A percentile compares a stretch with the other conserved stretches of the same genome.
These are phyloP conservation scores for Diaporthe longicolla DNA, from an alignment of 2,329 filamentous ascomycete species.

Conservation along the genomic window DNA sequence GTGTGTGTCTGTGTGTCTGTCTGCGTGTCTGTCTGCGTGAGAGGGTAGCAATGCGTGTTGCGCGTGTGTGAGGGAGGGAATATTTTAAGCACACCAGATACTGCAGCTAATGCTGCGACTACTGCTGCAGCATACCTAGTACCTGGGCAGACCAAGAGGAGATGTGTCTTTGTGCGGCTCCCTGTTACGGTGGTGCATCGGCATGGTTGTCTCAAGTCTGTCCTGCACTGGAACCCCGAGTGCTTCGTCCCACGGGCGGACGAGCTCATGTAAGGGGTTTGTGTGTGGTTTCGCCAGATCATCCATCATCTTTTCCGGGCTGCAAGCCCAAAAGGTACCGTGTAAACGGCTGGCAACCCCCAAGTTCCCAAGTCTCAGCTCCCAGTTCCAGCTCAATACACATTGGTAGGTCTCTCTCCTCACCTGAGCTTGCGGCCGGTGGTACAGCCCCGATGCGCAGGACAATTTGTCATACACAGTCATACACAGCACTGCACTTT, in stretches of 20 bases:
- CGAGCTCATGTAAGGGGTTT: constrained; percentile 27
- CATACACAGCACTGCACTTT: constrained; percentile 14
- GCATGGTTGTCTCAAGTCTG: constrained; percentile 34
- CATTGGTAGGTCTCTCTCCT: neutral
- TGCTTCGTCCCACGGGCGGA: constrained; percentile 19
- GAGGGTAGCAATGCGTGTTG: constrained; percentile 16
- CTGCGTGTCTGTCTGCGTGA: constrained; percentile 16
- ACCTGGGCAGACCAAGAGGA: neutral
- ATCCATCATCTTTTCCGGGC: constrained; percentile 12
- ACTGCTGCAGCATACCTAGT: neutral
- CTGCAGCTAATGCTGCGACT: neutral
- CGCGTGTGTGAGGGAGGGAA: neutral
- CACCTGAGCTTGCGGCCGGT: neutral
- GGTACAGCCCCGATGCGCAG: constrained; percentile 17
- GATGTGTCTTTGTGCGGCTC: constrained; percentile 5
- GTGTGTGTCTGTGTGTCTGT: neutral
- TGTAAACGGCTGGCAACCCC: constrained; percentile 14
- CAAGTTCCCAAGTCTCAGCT: constrained; percentile 16
- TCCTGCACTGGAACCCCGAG: constrained; percentile 34
- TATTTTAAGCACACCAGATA: constrained; percentile 8
- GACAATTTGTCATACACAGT: constrained; percentile 32
- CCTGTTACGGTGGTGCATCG: constrained; percentile 29
- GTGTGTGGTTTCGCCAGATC: constrained; percentile 18
- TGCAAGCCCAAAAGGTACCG: neutral
- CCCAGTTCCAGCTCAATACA: constrained; percentile 4